Base-by-base conservation (phyloP, 257 asterid genomes). In the Salvia hispanica region DNA sequence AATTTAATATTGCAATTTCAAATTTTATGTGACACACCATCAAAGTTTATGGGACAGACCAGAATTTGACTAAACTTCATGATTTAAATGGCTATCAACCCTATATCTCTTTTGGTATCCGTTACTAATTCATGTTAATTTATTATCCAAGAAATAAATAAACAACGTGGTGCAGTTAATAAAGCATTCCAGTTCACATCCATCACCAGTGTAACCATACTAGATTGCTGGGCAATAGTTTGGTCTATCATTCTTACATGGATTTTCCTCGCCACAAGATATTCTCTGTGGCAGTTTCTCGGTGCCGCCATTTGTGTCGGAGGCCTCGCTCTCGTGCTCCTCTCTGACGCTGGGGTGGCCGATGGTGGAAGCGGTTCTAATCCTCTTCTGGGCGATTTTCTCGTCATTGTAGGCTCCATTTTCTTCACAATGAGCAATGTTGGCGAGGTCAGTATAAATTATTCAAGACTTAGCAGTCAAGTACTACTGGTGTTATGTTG, bases 101-200 rank as follows among this genome's bases (percentile, higher is more conserved):
- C 21, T 18, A 18, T 18, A 18, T 18, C 21, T 18, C 1, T 18
- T 18, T 18, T 18, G 21, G 21, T 18, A 0, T 34, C 39, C 39
- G 2, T 34, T 34, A 5, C 39, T 36, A 6, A 36, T 36, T 36
- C 5, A 36, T 36, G 40, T 4, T n/a, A n/a, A n/a, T n/a, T 36
- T 36, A 36, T 36, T 36, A 4, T 36, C 6, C 40, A 36, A 36
- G 7, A 36, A 36, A 36, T 36, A 36, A 36, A 36, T 36, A 4
- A 36, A 36, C 3, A 36, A 36, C 4, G 40, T 36, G 40, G 7
- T 36, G 40, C 40, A 36, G 97, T 86, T 15, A 88, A 86, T 73
- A 85, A 88, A 83, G 92, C 97, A 8, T 91, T 45, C 47, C 85
- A 88, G 46, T 88, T 66, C 80, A 81, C 97, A 15, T 88, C 97